Evolutionary conservation across 2,329 filamentous ascomycete genomes (phyloP), one percentile per base, ranked within the genome.

Genomic region (Colletotrichum sansevieriae): DNA sequence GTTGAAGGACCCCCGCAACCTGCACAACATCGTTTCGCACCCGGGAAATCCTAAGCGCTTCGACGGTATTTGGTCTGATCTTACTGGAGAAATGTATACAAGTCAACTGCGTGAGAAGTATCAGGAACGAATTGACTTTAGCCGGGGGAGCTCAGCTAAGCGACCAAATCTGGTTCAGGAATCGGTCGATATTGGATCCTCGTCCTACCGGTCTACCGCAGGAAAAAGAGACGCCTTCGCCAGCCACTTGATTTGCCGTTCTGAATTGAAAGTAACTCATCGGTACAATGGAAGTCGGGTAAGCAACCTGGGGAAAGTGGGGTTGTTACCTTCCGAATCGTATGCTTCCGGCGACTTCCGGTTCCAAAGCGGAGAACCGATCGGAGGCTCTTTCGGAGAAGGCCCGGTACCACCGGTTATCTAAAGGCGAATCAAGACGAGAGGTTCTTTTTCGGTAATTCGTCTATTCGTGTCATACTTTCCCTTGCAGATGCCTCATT

Each of bases 1-100:
- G 15, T 49, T 49, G 18, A 22, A 15, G 5, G 35, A 69, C 66
- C 62, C 66, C 66, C 62, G 25, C 66, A 65, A 61, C 41, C 56
- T 51, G 43, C 59, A 63, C 52, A 37, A 25, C 29, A 20, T 39
- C 44, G 47, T 29, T 59, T 60, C 37, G 54, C 20, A 22, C 43
- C 35, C 25, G 33, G 43, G 55, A n/a, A 49, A 43, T 11, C 51
- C 29, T 29, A 39, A 57, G 41, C 33, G 51, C 22, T 43, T 12
- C 12, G 13, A 25, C 3, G 13, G 18, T 15, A 22, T 20, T 25
- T 47, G n/a, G 18, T 44, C 65, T 12, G 49, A 33, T 61, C 5
- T 22, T 25, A 7, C 29, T 29, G 29, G 8, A 8, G 29, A 29
- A 8, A 13, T 55, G 37, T 59, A 25, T 15, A 49, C 46, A 29